Percentiles rank a stretch among this genome's conserved stretches.
phyloP scores from a whole-genome alignment of 2,329 filamentous ascomycete genomes.

The Penicillium sumatraense region DNA sequence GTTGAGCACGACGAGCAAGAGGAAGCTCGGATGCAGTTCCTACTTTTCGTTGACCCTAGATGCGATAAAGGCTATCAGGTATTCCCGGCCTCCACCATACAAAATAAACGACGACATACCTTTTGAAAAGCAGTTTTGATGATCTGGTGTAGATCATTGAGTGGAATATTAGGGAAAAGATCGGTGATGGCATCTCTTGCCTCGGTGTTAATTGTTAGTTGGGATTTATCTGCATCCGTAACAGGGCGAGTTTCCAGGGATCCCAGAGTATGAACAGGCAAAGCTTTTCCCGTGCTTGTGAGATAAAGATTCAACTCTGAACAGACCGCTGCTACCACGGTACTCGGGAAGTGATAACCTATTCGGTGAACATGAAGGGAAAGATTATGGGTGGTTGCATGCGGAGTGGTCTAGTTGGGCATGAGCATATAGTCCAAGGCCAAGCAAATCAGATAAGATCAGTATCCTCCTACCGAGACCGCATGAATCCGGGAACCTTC shows the following conservation, averaged over 20 bases:
- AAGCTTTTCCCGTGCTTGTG: slow-evolving; percentile 53
- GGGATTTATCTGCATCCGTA: slow-evolving; percentile 38
- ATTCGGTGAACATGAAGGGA: slow-evolving; percentile 66
- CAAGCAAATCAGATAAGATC: neutral
- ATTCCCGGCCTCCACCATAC: slow-evolving; percentile 12
- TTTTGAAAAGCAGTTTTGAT: slow-evolving; percentile 65
- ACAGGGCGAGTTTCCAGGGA: slow-evolving; percentile 28
- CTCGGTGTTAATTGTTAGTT: slow-evolving; percentile 59
- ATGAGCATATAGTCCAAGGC: slow-evolving; percentile 20
- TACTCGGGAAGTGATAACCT: slow-evolving; percentile 66
- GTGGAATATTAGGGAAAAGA: slow-evolving; percentile 66
- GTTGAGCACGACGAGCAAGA: slow-evolving; percentile 61
- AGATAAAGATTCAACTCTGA: slow-evolving; percentile 52
- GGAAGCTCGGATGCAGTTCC: slow-evolving; percentile 60
- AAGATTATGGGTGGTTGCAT: slow-evolving; percentile 56
- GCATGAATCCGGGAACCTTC: slow-evolving; percentile 59
- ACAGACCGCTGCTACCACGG: slow-evolving; percentile 63
- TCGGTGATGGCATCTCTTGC: slow-evolving; percentile 64
- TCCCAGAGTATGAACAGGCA: slow-evolving; percentile 39
- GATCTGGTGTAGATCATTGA: slow-evolving; percentile 61
- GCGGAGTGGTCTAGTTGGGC: slow-evolving; percentile 52
- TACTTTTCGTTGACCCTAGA: slow-evolving; percentile 59
- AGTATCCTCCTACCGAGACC: slow-evolving; percentile 59
- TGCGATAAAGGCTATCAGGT: slow-evolving; percentile 21
- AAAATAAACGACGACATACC: slow-evolving; percentile 49